Percentiles rank a stretch among this genome's conserved stretches.
Conservation (phyloP, 225 moss, liverwort and hornwort species). For the Bryoerythrophyllum caledonicum region DNA sequence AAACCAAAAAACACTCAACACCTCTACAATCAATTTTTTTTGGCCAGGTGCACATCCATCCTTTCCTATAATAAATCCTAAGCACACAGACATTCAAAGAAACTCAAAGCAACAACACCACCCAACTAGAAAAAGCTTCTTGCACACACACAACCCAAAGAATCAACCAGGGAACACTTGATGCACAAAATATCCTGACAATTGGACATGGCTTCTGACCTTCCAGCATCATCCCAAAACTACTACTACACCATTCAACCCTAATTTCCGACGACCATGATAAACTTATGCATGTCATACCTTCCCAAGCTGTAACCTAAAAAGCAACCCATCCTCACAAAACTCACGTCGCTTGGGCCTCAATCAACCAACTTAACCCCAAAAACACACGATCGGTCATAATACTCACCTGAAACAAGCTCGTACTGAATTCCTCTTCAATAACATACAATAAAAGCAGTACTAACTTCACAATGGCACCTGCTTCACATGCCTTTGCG, state of each 20-base stretch:
- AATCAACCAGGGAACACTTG: neutral
- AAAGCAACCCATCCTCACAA: neutral
- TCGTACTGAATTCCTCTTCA: too few species aligned
- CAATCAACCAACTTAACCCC: neutral
- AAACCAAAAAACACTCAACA: neutral
- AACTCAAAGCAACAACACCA: neutral
- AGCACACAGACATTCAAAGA: neutral
- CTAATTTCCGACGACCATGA: neutral
- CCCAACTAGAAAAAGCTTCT: neutral
- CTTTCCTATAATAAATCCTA: neutral
- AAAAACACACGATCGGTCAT: neutral
- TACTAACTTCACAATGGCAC: neutral
- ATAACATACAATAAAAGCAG: too few species aligned
- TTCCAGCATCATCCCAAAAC: neutral
- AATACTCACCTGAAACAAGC: neutral
- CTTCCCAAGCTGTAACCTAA: slow-evolving; percentile 9
- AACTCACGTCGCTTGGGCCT: neutral
- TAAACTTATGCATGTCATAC: neutral
- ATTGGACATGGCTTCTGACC: neutral
- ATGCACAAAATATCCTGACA: neutral
- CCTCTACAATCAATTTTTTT: neutral
- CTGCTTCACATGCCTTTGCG: neutral
- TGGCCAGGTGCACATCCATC: neutral
- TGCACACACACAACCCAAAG: neutral
- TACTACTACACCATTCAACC: neutral